Percentiles rank a stretch among this genome's conserved stretches.
Conservation (phyloP, 2,329 filamentous ascomycete genomes). For the Aspergillus alliaceus region DNA sequence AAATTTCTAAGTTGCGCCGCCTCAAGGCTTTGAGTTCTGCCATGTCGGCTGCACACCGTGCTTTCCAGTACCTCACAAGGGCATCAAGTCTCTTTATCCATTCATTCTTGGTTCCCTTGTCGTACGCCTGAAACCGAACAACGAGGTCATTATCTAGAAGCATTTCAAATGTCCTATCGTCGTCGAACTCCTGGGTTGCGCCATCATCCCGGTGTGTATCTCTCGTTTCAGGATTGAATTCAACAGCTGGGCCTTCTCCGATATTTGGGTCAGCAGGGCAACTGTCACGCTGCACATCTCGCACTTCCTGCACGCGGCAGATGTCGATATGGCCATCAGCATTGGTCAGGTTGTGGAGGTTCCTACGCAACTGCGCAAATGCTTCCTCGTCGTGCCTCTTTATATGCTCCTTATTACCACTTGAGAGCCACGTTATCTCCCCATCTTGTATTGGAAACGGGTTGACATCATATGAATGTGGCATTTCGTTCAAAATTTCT, state of each 20-base stretch:
- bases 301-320: constrained; percentile 57
- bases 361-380: constrained; percentile 58
- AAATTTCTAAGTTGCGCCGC: constrained; percentile 56
- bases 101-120: constrained; percentile 57
- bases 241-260: constrained; percentile 55
- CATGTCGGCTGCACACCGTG: constrained; percentile 57
- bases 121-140: constrained; percentile 61
- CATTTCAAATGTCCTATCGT: constrained; percentile 62
- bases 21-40: constrained; percentile 58
- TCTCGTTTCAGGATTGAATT: constrained; percentile 52
- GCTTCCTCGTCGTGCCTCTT: constrained; percentile 58
- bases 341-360: constrained; percentile 57
- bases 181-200: constrained; percentile 53
- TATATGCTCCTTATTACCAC: constrained; percentile 47
- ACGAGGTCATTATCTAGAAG: constrained; percentile 62
- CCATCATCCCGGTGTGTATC: constrained; percentile 55
- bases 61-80: constrained; percentile 63
- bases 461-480: constrained; percentile 61
- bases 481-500: constrained; percentile 57
- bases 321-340: constrained; percentile 67
- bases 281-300: constrained; percentile 54
- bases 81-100: constrained; percentile 61
- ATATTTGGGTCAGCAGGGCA: constrained; percentile 54
- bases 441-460: constrained; percentile 59
- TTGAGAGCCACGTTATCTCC: constrained; percentile 57